A percentile compares a stretch with the other conserved stretches of the same genome.
Evolutionary conservation across 345 rosid species (phyloP).

Genomic region (Litchi chinensis): DNA sequence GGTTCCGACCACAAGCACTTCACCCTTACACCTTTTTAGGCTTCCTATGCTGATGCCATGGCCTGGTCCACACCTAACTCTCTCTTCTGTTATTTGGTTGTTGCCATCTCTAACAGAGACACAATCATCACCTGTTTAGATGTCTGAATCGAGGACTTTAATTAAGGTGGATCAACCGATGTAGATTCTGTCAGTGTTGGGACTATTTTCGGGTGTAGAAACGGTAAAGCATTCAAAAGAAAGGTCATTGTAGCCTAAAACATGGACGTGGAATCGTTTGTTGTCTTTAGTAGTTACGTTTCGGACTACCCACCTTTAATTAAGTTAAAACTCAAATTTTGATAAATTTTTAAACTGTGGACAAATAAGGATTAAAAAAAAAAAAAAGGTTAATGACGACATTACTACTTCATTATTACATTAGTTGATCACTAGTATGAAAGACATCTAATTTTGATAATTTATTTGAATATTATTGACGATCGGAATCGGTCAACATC

Average conservation of each 20-base stretch:
- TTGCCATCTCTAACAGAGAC: slow-evolving; percentile 13
- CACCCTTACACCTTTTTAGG: too few species aligned
- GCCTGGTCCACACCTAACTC: slow-evolving; percentile 12
- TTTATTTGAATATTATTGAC: too few species aligned
- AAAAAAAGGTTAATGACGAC: too few species aligned
- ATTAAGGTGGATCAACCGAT: slow-evolving; percentile 44
- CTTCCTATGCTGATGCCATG: slow-evolving; percentile 10
- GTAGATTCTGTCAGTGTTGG: slow-evolving; percentile 72
- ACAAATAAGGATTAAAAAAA: too few species aligned
- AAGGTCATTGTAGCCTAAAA: slow-evolving; percentile 45
- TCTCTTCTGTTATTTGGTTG: background rate
- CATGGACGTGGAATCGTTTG: slow-evolving; percentile 53
- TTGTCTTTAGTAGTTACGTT: slow-evolving; percentile 40
- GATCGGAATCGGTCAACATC: too few species aligned
- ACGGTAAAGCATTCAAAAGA: slow-evolving; percentile 34
- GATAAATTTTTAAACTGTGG: background rate
- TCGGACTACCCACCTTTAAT: slow-evolving; percentile 29
- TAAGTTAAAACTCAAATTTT: slow-evolving; percentile 51
- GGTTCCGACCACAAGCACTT: too few species aligned
- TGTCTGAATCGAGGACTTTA: slow-evolving; percentile 33
- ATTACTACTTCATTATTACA: too few species aligned
- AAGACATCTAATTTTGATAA: too few species aligned
- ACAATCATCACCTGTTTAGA: too few species aligned
- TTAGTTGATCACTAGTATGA: too few species aligned
- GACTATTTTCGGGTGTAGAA: slow-evolving; percentile 45